These are phyloP conservation scores for Sarocladiaceae sp. DNA, from an alignment of 2,329 filamentous ascomycete species.

Conservation along the genomic window DNA sequence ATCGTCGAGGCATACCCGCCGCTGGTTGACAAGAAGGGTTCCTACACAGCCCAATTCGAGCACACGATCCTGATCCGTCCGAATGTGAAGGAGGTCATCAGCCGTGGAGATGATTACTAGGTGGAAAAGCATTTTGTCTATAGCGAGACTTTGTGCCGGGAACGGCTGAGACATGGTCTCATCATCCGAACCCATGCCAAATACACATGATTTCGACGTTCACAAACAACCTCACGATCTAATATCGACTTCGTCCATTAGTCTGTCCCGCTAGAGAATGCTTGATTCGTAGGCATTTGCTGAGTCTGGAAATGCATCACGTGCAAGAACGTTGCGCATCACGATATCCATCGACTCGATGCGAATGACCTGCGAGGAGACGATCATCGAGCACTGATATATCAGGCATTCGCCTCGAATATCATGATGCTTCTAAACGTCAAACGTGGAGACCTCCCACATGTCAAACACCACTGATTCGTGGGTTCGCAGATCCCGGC, in stretches of 20 bases:
- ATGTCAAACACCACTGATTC: not conserved
- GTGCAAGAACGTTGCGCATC: too few species aligned
- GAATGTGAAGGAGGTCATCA: slow-evolving; percentile 83
- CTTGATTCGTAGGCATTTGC: not conserved
- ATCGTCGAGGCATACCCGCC: slow-evolving; percentile 91
- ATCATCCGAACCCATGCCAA: not conserved
- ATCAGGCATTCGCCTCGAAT: not conserved
- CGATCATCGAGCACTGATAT: not conserved
- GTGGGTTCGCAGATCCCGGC: not conserved
- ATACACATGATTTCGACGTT: not conserved
- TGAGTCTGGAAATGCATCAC: not conserved
- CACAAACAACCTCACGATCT: not conserved
- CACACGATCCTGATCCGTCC: slow-evolving; percentile 78
- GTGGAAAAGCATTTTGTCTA: not conserved
- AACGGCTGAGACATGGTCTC: too few species aligned
- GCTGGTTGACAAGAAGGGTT: slow-evolving; percentile 86
- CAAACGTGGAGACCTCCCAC: not conserved
- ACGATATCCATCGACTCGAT: too few species aligned
- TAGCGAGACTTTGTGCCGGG: not conserved
- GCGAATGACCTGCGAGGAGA: not conserved
- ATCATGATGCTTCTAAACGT: slow-evolving; percentile 2
- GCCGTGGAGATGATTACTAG: slow-evolving; percentile 80
- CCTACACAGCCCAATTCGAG: slow-evolving; percentile 91
- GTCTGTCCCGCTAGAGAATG: not conserved
- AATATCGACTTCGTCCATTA: not conserved